Conservation (phyloP, 208 protist genomes). For the Trypanosoma grayi region DNA sequence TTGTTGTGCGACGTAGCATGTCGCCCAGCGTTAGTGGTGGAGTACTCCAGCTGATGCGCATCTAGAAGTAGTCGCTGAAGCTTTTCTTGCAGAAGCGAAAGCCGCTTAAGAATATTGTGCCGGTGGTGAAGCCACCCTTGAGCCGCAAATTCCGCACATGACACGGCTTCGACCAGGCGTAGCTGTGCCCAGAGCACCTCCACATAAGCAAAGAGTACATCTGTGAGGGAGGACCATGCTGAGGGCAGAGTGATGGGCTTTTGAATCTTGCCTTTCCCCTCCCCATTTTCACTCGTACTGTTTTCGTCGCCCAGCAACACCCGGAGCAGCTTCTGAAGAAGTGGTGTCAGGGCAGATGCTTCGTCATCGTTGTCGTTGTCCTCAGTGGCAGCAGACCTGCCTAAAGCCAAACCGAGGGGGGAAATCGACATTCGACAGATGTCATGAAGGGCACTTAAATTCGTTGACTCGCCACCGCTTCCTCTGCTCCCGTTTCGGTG, state of each 20-base stretch:
- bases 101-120: neutral
- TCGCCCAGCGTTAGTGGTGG: neutral
- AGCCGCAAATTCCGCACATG: constrained; percentile 17
- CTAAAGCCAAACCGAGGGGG: neutral
- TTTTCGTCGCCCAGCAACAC: constrained; percentile 2
- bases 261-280: neutral
- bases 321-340: constrained; percentile 8
- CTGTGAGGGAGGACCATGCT: constrained; percentile 8
- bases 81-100: constrained; percentile 22
- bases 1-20: neutral
- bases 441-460: neutral
- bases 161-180: constrained; percentile 20
- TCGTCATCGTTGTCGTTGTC: neutral
- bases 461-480: neutral
- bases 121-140: constrained; percentile 17
- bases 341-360: neutral
- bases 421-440: neutral
- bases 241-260: neutral
- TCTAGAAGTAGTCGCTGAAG: constrained; percentile 25
- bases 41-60: constrained; percentile 13
- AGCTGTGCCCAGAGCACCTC: constrained; percentile 33
- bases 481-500: neutral
- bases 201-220: constrained; percentile 26
- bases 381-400: neutral
- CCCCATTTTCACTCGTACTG: neutral